Conservation (phyloP, 257 asterid genomes). For the Linderniella brevidens region DNA sequence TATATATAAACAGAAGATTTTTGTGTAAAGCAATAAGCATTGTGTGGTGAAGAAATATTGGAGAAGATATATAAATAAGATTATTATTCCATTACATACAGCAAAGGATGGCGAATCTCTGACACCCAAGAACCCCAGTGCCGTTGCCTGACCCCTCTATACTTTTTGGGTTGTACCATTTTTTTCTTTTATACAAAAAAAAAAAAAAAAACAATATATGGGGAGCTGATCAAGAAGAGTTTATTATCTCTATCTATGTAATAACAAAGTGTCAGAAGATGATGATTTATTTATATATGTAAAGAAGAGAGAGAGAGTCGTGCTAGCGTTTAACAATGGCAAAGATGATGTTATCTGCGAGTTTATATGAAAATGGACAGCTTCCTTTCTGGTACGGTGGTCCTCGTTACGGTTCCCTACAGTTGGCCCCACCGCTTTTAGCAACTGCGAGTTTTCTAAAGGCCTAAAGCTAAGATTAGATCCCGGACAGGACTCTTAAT, state of each 20-base stretch:
- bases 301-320: not conserved
- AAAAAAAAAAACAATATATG: not conserved
- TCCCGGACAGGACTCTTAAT: no score
- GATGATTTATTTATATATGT: constrained; percentile 11
- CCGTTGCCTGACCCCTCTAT: constrained; percentile 85
- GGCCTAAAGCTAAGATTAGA: no score
- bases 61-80: not conserved
- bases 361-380: no score
- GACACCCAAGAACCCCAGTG: constrained; percentile 99
- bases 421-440: no score
- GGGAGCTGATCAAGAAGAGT: not conserved
- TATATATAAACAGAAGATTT: no score
- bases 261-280: not conserved
- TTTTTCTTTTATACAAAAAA: not conserved
- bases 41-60: not conserved
- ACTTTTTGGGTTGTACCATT: constrained; percentile 62
- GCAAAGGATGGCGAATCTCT: constrained; percentile 78
- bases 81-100: constrained; percentile 27
- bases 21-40: no score
- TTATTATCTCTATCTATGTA: no score
- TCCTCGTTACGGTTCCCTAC: no score
- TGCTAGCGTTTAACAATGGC: no score
- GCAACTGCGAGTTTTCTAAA: no score
- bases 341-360: no score
- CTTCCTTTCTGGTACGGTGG: no score